Base-by-base conservation (phyloP, 1,284 basidiomycete species). In the Naganishia sp. region DNA sequence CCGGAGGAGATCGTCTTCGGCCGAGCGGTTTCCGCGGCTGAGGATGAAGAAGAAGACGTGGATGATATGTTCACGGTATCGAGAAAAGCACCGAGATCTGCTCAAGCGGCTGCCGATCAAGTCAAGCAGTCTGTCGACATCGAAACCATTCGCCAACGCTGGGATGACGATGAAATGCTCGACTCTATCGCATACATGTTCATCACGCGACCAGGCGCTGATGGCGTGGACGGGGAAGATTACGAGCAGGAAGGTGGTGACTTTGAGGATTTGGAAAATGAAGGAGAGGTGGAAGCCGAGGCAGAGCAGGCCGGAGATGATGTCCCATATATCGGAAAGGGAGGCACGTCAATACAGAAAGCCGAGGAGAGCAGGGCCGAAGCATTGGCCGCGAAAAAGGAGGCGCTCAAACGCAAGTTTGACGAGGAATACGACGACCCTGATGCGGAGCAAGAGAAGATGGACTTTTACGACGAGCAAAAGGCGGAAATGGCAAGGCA, bases 371-470 rank as follows among this genome's bases (percentile, higher is more conserved):
- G 82, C 0, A 81, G 83, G 39, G 85, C 85, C 6, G 83, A 84
- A 1, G 81, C 85, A 1, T 85, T 97, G 35, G 86, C 89, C 6
- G 85, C 85, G 49, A 98, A 96, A 81, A 98, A 98, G 81, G 92
- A 90, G 72, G 87, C 85, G 1, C 84, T 98, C 66, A 97, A 97
- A 79, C 87, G 88, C 71, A 95, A 95, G 77, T 98, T 98, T 76
- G 92, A 99, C 81, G 91, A 94, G 75, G 90, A 96, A 79, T 97
- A 97, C 78, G 94, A 97, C 76, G 89, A 90, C 67, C 89, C 90
- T 65, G 82, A 83, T 18, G 82, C 85, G 41, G 74, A 72, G 11
- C 77, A 71, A 25, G 78, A 77, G 39, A 88, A 89, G 73, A 80
- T 87, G 78, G 90, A 93, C 74, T 95, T 95, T 76, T 96, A 95